Conservation (phyloP, 2,329 filamentous ascomycete genomes). For the Taxawa tesnikishii region DNA sequence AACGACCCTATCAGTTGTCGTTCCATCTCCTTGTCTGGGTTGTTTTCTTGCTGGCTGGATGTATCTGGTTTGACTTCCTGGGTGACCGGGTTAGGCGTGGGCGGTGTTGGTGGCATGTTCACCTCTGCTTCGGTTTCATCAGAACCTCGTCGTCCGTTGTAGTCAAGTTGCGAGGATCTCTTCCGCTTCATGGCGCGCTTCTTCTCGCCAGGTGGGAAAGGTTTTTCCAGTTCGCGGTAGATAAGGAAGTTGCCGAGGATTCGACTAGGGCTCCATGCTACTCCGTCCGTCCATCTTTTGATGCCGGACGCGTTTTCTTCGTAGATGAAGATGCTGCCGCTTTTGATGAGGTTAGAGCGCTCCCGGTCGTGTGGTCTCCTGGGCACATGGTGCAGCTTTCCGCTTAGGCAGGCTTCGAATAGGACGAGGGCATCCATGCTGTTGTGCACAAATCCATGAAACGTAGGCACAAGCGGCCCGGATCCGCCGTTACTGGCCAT, state of each 20-base stretch:
- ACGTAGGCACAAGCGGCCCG: slow-evolving; percentile 25
- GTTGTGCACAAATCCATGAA: slow-evolving; percentile 25
- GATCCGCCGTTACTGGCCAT: slow-evolving; percentile 22
- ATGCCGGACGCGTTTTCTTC: slow-evolving; percentile 84
- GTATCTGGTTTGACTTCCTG: slow-evolving; percentile 18
- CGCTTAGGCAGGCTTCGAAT: slow-evolving; percentile 66
- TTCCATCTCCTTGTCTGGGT: slow-evolving; percentile 35
- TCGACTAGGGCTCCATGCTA: slow-evolving; percentile 80
- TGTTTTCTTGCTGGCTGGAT: slow-evolving; percentile 5
- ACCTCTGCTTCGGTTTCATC: slow-evolving; percentile 17
- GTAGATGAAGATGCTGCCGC: slow-evolving; percentile 82
- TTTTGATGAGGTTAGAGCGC: slow-evolving; percentile 62
- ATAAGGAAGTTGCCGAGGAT: slow-evolving; percentile 77
- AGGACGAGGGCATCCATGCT: slow-evolving; percentile 60
- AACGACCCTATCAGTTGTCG: slow-evolving; percentile 65
- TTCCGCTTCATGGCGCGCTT: slow-evolving; percentile 68
- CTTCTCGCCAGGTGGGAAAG: slow-evolving; percentile 72
- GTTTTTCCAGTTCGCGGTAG: slow-evolving; percentile 69
- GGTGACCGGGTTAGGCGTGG: slow-evolving; percentile 15
- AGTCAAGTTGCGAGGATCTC: slow-evolving; percentile 36
- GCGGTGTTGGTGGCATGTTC: slow-evolving; percentile 20
- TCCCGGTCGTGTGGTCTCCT: slow-evolving; percentile 81
- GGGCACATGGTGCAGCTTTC: slow-evolving; percentile 60
- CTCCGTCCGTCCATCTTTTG: slow-evolving; percentile 87
- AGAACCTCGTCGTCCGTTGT: slow-evolving; percentile 24